Evolutionary conservation across 345 rosid species (phyloP).

Genomic region (Microthlaspi erraticum): DNA sequence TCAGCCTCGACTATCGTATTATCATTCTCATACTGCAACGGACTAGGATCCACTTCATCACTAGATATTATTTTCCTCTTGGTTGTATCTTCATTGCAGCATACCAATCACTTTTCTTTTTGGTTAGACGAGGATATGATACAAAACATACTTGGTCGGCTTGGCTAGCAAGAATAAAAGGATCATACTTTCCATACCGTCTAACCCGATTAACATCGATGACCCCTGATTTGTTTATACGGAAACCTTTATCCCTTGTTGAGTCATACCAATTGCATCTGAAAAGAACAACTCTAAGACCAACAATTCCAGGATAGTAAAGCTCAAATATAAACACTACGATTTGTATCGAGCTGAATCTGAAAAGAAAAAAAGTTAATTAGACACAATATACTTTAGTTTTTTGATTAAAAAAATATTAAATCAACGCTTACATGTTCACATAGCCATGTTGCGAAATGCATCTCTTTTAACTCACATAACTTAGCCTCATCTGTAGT

Average conservation of each 20-base stretch:
- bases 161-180: not conserved
- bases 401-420: not conserved
- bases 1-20: not conserved
- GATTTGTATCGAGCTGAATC: too few species aligned
- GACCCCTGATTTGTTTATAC: not conserved
- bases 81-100: too few species aligned
- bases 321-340: not conserved
- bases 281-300: not conserved
- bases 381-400: too few species aligned
- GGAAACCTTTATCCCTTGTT: not conserved
- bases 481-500: too few species aligned
- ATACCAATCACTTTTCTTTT: not conserved
- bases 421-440: conserved; percentile 1
- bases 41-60: not conserved
- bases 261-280: not conserved
- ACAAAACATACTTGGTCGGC: not conserved
- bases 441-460: not conserved
- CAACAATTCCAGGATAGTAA: not conserved
- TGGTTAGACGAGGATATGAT: not conserved
- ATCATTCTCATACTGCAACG: not conserved
- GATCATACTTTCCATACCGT: not conserved
- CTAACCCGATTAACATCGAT: not conserved
- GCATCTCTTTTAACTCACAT: too few species aligned
- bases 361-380: not conserved
- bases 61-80: too few species aligned